Evolutionary conservation across 257 asterid genomes (phyloP), one percentile per base, ranked within the genome.

Genomic region (Capsicum baccatum): DNA sequence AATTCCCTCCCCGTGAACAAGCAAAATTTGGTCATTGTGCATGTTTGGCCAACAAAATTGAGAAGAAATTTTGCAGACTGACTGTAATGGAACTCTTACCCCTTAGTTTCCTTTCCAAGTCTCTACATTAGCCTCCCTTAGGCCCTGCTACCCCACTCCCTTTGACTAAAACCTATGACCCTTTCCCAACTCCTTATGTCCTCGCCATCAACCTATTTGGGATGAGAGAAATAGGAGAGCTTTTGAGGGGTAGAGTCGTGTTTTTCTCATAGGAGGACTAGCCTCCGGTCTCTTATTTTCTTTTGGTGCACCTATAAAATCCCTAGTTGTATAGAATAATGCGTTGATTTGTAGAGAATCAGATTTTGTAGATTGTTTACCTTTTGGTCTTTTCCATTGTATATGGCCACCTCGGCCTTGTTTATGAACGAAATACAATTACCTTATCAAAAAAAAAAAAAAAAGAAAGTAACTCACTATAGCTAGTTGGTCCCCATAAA

Each of bases 101-200:
- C 21, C 21, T 12, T 50, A 44, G 37, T 73, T 73, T 48, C 42
- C 59, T n/a, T 73, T 73, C 39, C n/a, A 59, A 73, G 42, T 73
- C n/a, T 73, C 42, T 42, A 19, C 59, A 73, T 6, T 21, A 52
- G 44, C 81, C 47, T 21, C 19, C 58, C 21, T 74, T 74, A 16
- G 44, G 58, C 47, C 59, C 47, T 76, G 63, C 81, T 50, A 76
- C 42, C 62, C 62, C 11, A 21, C 59, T 21, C 81, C 48, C 63
- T 76, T 52, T 52, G 62, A 26, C 47, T 50, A 19, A 50, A 42
- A 48, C 11, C 62, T 50, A 16, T 74, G 60, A 76, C 21, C 80
- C 81, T 52, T 13, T 76, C 62, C 81, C 39, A 76, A 52, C 63
- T 13, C 81, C 81, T 76, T 76, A 8, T 76, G 8, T 16, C 47